Percentiles rank a stretch among this genome's conserved stretches.
Conservation (phyloP, 257 asterid species). For the Solanum lycopersicoides region DNA sequence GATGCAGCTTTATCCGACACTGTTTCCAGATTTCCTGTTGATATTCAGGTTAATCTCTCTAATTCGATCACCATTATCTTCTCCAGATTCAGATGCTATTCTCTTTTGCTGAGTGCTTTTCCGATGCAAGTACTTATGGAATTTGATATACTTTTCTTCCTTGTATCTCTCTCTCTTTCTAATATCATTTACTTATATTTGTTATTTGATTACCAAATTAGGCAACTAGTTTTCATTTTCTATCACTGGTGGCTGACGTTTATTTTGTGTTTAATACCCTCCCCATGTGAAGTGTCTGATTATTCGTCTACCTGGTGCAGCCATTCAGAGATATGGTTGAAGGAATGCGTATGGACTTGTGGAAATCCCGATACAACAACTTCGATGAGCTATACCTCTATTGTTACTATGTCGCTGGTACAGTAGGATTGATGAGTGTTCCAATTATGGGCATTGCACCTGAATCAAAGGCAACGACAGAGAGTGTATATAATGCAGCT, state of each 20-base stretch:
- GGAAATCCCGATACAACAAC: constrained; percentile 78
- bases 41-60: constrained; percentile 61
- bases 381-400: constrained; percentile 88
- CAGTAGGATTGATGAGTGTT: constrained; percentile 98
- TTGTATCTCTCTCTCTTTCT: background rate
- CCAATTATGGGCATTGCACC: constrained; percentile 98
- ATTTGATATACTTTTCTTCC: background rate
- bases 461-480: constrained; percentile 75
- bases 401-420: constrained; percentile 96
- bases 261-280: background rate
- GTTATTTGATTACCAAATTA: background rate
- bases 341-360: constrained; percentile 94
- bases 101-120: background rate
- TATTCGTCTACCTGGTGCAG: constrained; percentile 27
- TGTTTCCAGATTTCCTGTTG: constrained; percentile 67
- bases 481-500: constrained; percentile 81
- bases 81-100: background rate
- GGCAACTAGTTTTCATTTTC: background rate
- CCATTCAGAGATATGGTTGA: constrained; percentile 97
- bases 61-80: background rate
- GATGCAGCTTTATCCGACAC: constrained; percentile 97
- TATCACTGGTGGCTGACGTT: background rate
- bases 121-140: background rate
- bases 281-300: background rate
- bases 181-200: background rate